These are phyloP conservation scores for Syzygium oleosum DNA, from an alignment of 345 rosid genomes.

Conservation along the genomic window DNA sequence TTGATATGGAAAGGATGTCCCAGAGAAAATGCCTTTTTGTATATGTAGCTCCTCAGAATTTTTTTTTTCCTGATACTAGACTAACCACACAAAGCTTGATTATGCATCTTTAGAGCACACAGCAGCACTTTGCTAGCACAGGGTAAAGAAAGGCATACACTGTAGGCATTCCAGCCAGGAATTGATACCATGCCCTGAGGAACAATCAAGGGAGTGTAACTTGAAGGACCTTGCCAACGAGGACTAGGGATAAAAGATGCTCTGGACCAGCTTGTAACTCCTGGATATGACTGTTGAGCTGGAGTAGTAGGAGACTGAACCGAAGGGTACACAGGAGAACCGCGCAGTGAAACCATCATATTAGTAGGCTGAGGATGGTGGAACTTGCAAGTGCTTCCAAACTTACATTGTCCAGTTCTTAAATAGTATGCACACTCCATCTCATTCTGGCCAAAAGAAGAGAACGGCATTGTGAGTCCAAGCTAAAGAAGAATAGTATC, in stretches of 20 bases:
- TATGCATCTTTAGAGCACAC: background rate
- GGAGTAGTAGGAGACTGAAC: slow-evolving; percentile 67
- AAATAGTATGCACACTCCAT: slow-evolving; percentile 83
- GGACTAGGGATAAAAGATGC: slow-evolving; percentile 87
- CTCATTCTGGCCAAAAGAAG: slow-evolving; percentile 56
- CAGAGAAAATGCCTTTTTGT: background rate
- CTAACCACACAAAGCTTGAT: background rate
- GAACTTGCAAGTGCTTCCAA: slow-evolving; percentile 87
- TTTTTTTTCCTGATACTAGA: background rate
- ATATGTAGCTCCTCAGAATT: background rate
- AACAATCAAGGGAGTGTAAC: slow-evolving; percentile 64
- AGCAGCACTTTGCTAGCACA: background rate
- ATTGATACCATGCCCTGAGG: slow-evolving; percentile 90
- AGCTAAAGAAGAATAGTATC: background rate
- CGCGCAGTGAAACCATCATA: slow-evolving; percentile 67
- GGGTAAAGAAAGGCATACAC: slow-evolving; percentile 3
- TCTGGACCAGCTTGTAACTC: slow-evolving; percentile 72
- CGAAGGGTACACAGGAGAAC: slow-evolving; percentile 69
- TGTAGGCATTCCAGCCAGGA: slow-evolving; percentile 69
- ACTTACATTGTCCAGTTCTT: slow-evolving; percentile 97
- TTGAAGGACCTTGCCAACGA: slow-evolving; percentile 95
- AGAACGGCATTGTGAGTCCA: background rate
- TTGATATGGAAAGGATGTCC: background rate
- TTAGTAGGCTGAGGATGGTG: slow-evolving; percentile 92
- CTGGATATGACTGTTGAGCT: slow-evolving; percentile 67